Evolutionary conservation across 805 yeast genomes (phyloP).

Genomic region (Lipomyces kockii): DNA sequence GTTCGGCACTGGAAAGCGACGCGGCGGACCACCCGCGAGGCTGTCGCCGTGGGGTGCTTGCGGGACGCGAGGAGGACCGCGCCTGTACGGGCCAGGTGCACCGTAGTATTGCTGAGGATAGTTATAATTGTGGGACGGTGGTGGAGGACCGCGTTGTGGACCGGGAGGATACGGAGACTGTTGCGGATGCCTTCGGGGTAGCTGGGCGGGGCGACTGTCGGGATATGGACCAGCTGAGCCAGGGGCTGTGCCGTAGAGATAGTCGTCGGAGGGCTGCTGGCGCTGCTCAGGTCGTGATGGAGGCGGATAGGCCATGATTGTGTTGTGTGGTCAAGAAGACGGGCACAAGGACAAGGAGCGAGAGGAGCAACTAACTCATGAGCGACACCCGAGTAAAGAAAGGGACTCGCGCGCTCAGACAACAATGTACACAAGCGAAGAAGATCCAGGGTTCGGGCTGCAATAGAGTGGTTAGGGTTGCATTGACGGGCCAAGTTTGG

Average conservation of each 20-base stretch:
- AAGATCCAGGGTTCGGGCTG: no score
- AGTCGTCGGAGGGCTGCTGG: background rate
- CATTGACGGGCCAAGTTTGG: no score
- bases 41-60: background rate
- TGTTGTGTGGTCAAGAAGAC: background rate
- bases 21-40: background rate
- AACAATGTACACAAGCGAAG: background rate
- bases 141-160: background rate
- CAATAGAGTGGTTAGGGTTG: no score
- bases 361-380: no score
- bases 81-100: background rate
- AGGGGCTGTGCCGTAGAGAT: background rate
- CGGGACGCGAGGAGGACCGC: conserved; percentile 1
- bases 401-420: no score
- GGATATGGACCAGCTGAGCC: background rate
- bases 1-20: background rate
- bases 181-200: no score
- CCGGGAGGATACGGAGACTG: background rate
- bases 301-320: background rate
- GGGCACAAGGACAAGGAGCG: background rate
- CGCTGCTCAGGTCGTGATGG: background rate
- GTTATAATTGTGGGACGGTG: background rate
- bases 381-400: no score
- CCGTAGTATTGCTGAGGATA: conserved; percentile 5
- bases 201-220: background rate